Evolutionary conservation across 1,284 basidiomycete species (phyloP).

Genomic region (Ceratobasidium sp.): DNA sequence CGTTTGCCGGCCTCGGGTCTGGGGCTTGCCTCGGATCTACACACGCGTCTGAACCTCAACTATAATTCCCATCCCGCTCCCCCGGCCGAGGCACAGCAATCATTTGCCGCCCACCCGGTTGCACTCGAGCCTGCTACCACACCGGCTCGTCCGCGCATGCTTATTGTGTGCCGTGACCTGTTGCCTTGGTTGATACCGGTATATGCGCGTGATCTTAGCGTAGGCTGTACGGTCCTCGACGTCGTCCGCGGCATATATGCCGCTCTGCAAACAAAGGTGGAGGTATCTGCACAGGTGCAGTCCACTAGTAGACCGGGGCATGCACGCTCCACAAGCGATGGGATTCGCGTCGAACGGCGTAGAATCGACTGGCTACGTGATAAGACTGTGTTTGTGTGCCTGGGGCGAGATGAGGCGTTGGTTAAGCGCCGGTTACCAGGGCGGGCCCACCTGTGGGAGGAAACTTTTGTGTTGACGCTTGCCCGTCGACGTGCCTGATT

Average conservation of each 20-base stretch:
- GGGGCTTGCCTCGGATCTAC: slow-evolving; percentile 13
- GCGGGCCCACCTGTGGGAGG: slow-evolving; percentile 4
- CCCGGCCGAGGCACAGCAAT: background rate
- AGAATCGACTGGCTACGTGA: slow-evolving; percentile 12
- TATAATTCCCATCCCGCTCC: slow-evolving; percentile 1
- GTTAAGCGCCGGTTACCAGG: slow-evolving; percentile 9
- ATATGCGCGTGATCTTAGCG: background rate
- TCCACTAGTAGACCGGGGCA: background rate
- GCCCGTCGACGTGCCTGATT: background rate
- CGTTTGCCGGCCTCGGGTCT: background rate
- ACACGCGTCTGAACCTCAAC: slow-evolving; percentile 18
- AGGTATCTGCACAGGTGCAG: background rate
- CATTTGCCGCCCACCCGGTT: slow-evolving; percentile 16
- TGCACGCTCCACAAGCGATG: background rate
- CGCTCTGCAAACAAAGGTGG: background rate
- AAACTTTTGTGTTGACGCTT: slow-evolving; percentile 19
- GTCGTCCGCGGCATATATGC: slow-evolving; percentile 9
- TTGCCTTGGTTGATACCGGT: slow-evolving; percentile 8
- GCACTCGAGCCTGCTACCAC: slow-evolving; percentile 21
- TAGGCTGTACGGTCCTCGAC: slow-evolving; percentile 9
- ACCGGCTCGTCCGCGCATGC: slow-evolving; percentile 5
- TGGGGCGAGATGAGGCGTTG: slow-evolving; percentile 21
- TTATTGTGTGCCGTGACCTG: slow-evolving; percentile 13
- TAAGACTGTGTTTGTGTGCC: slow-evolving; percentile 25
- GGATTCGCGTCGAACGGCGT: background rate